A percentile compares a stretch with the other conserved stretches of the same genome.
phyloP scores from a whole-genome alignment of 2,329 filamentous ascomycete species.

The Alternaria angustiovoidea region DNA sequence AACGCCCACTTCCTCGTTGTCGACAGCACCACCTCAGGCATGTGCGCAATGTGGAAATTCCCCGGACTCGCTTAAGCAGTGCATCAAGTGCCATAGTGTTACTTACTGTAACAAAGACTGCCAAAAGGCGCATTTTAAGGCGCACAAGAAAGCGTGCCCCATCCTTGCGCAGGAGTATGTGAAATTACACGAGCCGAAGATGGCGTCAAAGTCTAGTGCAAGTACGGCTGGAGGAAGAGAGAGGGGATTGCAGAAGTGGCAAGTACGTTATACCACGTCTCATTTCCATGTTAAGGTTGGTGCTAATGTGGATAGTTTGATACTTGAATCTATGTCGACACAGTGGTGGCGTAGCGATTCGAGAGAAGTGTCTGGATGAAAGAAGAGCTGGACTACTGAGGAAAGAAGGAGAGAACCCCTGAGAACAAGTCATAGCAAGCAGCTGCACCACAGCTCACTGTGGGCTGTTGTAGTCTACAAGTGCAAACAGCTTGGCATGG shows the following conservation, averaged over 20 bases:
- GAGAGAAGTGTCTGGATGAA: neutral
- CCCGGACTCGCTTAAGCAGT: constrained; percentile 43
- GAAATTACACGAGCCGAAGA: constrained; percentile 50
- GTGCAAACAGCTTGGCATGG: neutral
- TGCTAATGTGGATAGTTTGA: constrained; percentile 14
- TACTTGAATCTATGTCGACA: constrained; percentile 4
- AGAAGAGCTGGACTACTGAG: neutral
- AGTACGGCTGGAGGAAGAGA: constrained; percentile 41
- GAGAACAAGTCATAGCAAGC: neutral
- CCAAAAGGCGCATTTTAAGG: constrained; percentile 51
- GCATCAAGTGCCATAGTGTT: constrained; percentile 51
- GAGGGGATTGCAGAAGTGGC: constrained; percentile 53
- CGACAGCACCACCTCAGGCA: constrained; percentile 18
- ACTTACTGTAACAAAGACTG: constrained; percentile 53
- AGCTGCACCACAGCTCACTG: too few relatives aligned
- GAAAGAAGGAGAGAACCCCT: neutral
- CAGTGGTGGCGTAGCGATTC: neutral
- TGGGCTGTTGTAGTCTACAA: neutral
- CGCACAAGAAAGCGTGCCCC: constrained; percentile 53
- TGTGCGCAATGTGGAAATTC: constrained; percentile 39
- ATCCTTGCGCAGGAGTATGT: constrained; percentile 50
- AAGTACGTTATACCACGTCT: constrained; percentile 30
- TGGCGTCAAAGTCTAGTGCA: constrained; percentile 41
- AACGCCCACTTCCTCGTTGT: constrained; percentile 14
- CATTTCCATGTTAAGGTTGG: neutral